These are phyloP conservation scores for Saccharomycopsis malanga DNA, from an alignment of 805 yeast species.

Conservation along the genomic window DNA sequence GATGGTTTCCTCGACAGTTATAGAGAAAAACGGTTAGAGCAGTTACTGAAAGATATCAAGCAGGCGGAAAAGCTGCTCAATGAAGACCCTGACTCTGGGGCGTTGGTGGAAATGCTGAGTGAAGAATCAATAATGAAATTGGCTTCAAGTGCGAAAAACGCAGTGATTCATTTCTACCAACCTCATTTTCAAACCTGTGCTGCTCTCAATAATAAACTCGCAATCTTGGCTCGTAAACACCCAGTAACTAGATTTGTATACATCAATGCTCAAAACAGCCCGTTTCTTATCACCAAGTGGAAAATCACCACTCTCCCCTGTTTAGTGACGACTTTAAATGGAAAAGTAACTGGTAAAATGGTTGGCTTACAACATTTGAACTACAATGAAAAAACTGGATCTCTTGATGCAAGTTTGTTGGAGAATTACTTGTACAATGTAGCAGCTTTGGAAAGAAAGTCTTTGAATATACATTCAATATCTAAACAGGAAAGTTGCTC, in stretches of 20 bases:
- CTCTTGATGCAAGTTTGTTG: constrained; percentile 41
- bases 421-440: constrained; percentile 36
- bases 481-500: too few species aligned
- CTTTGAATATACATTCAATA: not conserved
- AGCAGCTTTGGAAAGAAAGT: not conserved
- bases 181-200: constrained; percentile 6
- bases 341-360: constrained; percentile 50
- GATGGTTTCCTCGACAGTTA: not conserved
- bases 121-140: constrained; percentile 21
- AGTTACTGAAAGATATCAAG: not conserved
- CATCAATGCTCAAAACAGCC: constrained; percentile 57
- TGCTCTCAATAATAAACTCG: constrained; percentile 5
- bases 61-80: not conserved
- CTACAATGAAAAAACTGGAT: constrained; percentile 34
- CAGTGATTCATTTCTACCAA: constrained; percentile 12
- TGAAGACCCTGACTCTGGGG: constrained; percentile 7
- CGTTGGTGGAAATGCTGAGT: not conserved
- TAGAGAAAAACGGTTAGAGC: constrained; percentile 8
- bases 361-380: constrained; percentile 66
- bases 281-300: constrained; percentile 62
- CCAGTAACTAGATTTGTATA: constrained; percentile 45
- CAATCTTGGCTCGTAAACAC: constrained; percentile 44
- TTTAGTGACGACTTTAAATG: constrained; percentile 52
- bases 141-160: not conserved
- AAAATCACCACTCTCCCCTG: constrained; percentile 65